Base-by-base conservation (phyloP, 306 rosid species). In the Casuarina cunninghamiana region DNA sequence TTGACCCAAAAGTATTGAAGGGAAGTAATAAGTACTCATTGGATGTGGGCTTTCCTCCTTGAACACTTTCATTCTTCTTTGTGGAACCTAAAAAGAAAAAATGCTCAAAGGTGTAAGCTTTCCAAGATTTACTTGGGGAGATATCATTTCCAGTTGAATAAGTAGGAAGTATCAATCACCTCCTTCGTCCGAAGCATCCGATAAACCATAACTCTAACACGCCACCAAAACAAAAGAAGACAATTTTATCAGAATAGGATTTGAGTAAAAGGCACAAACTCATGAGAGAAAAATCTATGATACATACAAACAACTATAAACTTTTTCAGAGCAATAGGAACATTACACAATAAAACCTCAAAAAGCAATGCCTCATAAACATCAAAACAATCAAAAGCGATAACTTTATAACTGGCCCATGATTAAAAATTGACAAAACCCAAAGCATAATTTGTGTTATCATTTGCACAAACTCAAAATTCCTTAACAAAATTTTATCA, bases 1-100 rank as follows among this genome's bases (percentile, higher is more conserved):
- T 74, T 37, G 69, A 83, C 41, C 69, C 76, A 85, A 83, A 72
- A 57, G 68, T 75, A 87, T 8, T 65, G 58, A 46, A 86, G 32
- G 83, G 85, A 80, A 76, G 83, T 73, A 73, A 72, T 63, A 82
- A 89, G 80, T 92, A 92, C 97, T 82, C 84, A 21, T 81, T 93
- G 77, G 67, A 77, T 79, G 88, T 67, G 53, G 10, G 70, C 1
- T 71, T 72, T 48, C 45, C 69, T 71, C 86, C 88, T 80, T 74
- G 82, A 65, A 75, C 45, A 78, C 80, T 83, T 71, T 90, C 88
- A 75, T 73, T 26, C 44, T 74, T 84, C 67, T 84, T 89, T 65
- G 51, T 70, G 41, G 90, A 77, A 84, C 88, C 97, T 90, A 80
- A 77, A 82, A 82, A 69, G 32, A 26, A n/a, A 69, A 77, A 42